These are phyloP conservation scores for Fusarium xylarioides DNA, from an alignment of 2,329 filamentous ascomycete species.

Conservation along the genomic window DNA sequence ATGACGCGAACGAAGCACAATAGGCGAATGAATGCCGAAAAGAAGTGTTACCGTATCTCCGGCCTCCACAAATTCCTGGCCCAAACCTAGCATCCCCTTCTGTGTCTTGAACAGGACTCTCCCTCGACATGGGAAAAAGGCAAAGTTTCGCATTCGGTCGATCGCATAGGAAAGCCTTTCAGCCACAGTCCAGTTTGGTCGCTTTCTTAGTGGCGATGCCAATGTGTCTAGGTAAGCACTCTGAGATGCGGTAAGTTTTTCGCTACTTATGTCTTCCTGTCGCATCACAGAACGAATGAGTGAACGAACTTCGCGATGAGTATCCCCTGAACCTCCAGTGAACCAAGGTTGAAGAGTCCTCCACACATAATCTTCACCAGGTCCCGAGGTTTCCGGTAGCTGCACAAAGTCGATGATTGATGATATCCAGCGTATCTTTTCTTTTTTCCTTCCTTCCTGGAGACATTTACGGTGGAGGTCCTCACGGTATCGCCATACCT, in stretches of 20 bases:
- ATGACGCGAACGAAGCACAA: background rate
- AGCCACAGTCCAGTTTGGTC: too few species aligned
- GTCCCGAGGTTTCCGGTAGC: background rate
- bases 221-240: background rate
- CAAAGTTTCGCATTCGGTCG: background rate
- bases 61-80: background rate
- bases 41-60: background rate
- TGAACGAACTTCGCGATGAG: background rate
- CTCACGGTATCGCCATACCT: background rate
- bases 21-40: background rate
- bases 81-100: background rate
- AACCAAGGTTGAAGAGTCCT: background rate
- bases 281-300: conserved; percentile 3
- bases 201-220: rapidly evolving
- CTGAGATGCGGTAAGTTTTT: background rate
- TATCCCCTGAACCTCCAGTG: background rate
- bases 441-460: too few species aligned
- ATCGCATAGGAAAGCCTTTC: background rate
- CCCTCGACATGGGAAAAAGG: background rate
- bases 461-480: too few species aligned
- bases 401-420: background rate
- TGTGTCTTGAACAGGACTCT: background rate
- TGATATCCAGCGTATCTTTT: background rate
- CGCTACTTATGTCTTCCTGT: background rate
- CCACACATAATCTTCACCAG: conserved; percentile 10